Conservation (phyloP, 306 rosid genomes). For the Castanea mollissima region DNA sequence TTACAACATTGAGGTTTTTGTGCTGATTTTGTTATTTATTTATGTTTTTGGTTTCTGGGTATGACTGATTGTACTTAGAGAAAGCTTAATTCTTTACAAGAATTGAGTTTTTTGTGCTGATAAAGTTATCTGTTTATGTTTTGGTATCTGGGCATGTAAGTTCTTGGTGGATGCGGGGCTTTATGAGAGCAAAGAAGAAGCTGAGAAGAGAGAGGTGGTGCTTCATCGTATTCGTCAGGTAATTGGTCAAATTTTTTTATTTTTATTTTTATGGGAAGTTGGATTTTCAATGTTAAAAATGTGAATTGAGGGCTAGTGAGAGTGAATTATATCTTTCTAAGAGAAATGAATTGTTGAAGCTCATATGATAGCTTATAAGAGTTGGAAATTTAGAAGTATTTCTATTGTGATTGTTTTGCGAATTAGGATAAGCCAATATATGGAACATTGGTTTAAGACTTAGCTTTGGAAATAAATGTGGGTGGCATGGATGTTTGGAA, state of each 20-base stretch:
- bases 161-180: conserved; percentile 54
- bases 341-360: background rate
- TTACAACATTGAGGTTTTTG: background rate
- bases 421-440: background rate
- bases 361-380: background rate
- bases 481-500: background rate
- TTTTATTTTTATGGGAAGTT: background rate
- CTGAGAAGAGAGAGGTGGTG: conserved; percentile 62
- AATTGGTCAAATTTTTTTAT: background rate
- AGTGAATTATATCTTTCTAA: background rate
- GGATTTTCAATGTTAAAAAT: background rate
- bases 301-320: background rate
- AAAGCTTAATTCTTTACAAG: background rate
- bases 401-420: background rate
- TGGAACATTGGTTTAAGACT: background rate
- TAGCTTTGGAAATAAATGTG: background rate
- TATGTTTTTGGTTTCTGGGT: background rate
- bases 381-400: background rate
- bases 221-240: conserved; percentile 57
- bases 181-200: conserved; percentile 58
- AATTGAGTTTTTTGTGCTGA: background rate
- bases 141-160: conserved; percentile 27
- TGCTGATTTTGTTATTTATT: background rate
- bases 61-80: background rate
- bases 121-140: background rate